Base-by-base conservation (phyloP, 1,284 basidiomycete genomes). In the Malassezia obtusa region DNA sequence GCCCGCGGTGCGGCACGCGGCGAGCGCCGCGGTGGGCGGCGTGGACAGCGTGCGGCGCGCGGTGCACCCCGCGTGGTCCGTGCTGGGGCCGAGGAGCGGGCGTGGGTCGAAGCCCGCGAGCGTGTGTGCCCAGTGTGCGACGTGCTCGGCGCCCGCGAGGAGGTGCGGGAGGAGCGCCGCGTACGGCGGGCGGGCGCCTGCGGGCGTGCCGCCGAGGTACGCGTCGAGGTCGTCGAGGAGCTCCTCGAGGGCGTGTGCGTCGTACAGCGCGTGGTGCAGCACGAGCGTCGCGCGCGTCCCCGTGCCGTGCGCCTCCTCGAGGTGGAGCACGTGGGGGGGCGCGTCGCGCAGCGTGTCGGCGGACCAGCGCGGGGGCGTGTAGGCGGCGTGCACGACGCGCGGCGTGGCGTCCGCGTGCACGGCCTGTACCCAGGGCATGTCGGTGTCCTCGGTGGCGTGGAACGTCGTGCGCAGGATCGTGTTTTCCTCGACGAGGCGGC, bases 381-480 rank as follows among this genome's bases (percentile, higher is more conserved):
- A n/a, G 1, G 11, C 8, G 14, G 17, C 21, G 28, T n/a, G 15
- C 11, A 14, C 17, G n/a, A 45, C 33, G 11, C 14, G 38, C 1
- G 39, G 15, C n/a, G 25, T 14, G 15, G 30, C 21, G 14, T 5
- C 8, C 4, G 24, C 17, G 30, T 64, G 63, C 4, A 67, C 60
- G 3, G 50, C 61, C 39, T 68, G 67, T 4, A 62, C 57, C 60
- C 63, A 68, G 3, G 60, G 57, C n/a, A 63, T 54, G 5, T n/a
- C 45, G 8, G 33, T 25, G 12, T 59, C 58, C 10, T 60, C 60
- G 25, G 53, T 48, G 1, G 56, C 45, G 38, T 65, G 61, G 48
- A 72, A 72, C 7, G 63, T 60, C 10, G 64, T 65, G 19, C 69
- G 51, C 10, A 72, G 57, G 22, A 72, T 64, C 37, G 65, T 64